phyloP scores from a whole-genome alignment of 345 rosid species.

The Rhizophora apiculata region DNA sequence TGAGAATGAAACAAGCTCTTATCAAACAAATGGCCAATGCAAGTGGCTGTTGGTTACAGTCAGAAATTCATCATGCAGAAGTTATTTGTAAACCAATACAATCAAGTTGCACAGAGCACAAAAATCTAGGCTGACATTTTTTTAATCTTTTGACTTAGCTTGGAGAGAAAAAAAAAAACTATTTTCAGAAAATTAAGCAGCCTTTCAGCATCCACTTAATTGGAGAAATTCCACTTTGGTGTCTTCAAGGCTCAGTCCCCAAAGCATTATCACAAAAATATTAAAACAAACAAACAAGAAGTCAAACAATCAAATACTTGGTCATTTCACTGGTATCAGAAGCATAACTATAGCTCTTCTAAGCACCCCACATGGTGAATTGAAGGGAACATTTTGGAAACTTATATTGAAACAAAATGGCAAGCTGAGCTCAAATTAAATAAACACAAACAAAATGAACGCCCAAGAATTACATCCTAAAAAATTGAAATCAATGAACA shows the following conservation, averaged over 20 bases:
- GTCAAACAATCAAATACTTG: no score
- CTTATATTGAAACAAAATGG: background rate
- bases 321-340: constrained; percentile 36
- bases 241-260: no score
- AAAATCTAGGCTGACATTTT: background rate
- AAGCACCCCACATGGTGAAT: background rate
- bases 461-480: background rate
- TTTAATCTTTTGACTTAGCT: background rate
- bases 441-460: no score
- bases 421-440: background rate
- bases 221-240: no score
- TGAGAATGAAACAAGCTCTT: background rate
- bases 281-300: no score
- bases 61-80: background rate
- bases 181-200: no score
- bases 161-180: no score
- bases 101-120: constrained; percentile 3
- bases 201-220: no score
- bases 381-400: background rate
- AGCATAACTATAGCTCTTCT: background rate
- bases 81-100: background rate
- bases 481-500: background rate
- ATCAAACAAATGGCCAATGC: background rate
- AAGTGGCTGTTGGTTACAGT: background rate
- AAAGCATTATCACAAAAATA: no score